These are phyloP conservation scores for Mycena filopes DNA, from an alignment of 768 basidiomycete species.

Conservation along the genomic window DNA sequence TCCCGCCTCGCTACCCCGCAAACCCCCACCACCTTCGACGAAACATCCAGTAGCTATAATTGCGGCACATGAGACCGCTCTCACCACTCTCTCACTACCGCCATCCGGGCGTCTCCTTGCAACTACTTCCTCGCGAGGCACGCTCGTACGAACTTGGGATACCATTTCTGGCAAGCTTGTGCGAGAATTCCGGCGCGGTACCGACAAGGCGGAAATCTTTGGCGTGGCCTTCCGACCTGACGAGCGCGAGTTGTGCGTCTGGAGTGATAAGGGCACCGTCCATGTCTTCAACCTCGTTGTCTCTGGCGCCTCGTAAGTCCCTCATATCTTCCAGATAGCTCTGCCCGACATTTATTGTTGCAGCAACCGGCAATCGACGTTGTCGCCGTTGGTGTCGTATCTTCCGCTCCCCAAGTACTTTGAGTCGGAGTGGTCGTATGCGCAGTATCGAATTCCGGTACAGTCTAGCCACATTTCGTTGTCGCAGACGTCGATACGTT, in stretches of 20 bases:
- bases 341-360: slow-evolving; percentile 8
- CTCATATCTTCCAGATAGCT: slow-evolving; percentile 6
- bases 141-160: slow-evolving; percentile 91
- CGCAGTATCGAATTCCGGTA: slow-evolving; percentile 88
- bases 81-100: slow-evolving; percentile 82
- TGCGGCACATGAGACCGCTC: slow-evolving; percentile 81
- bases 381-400: slow-evolving; percentile 83
- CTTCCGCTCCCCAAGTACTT: slow-evolving; percentile 91
- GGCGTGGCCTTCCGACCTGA: slow-evolving; percentile 89
- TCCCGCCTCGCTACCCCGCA: slow-evolving; percentile 59
- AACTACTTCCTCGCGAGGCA: slow-evolving; percentile 86
- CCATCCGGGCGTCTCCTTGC: slow-evolving; percentile 84
- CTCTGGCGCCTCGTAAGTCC: slow-evolving; percentile 72
- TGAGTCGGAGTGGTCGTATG: slow-evolving; percentile 96
- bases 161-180: slow-evolving; percentile 75
- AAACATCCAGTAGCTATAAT: slow-evolving; percentile 84
- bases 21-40: slow-evolving; percentile 64
- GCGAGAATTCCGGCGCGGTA: slow-evolving; percentile 84
- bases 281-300: slow-evolving; percentile 85
- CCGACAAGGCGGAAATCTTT: slow-evolving; percentile 92
- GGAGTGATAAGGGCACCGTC: slow-evolving; percentile 96
- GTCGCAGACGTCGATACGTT: slow-evolving; percentile 68
- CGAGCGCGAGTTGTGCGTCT: slow-evolving; percentile 87
- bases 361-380: slow-evolving; percentile 87
- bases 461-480: slow-evolving; percentile 87